These are phyloP conservation scores for Fraxinus angustifolia DNA, from an alignment of 305 asterid species.

Conservation along the genomic window DNA sequence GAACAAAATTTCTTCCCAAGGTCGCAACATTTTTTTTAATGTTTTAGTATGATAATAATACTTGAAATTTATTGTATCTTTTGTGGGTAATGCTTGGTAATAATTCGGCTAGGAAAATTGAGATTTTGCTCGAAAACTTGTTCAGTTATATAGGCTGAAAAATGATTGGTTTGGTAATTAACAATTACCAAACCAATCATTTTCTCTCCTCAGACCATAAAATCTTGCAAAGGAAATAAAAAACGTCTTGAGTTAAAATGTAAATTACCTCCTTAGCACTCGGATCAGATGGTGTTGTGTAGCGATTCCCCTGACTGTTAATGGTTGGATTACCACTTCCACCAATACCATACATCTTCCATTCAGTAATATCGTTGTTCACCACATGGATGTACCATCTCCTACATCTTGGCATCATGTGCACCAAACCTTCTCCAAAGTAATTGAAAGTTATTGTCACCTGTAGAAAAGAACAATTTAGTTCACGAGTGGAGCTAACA, in stretches of 20 bases:
- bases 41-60: no score
- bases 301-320: constrained; percentile 61
- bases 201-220: not conserved
- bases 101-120: no score
- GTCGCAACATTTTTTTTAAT: no score
- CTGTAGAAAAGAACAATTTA: constrained; percentile 17
- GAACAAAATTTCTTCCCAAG: no score
- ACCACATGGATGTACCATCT: constrained; percentile 63
- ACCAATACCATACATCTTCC: constrained; percentile 70
- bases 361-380: constrained; percentile 55
- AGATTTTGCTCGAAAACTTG: no score
- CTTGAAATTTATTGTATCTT: no score
- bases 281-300: constrained; percentile 46
- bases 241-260: not conserved
- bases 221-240: not conserved
- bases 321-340: constrained; percentile 64
- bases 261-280: constrained; percentile 56
- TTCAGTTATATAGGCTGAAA: no score
- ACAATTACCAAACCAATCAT: not conserved
- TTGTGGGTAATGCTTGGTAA: no score
- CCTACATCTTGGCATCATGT: constrained; percentile 69
- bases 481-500: not conserved
- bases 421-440: constrained; percentile 58
- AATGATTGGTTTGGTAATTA: not conserved
- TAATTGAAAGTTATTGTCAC: constrained; percentile 59